Evolutionary conservation across 768 basidiomycete species (phyloP), one percentile per base, ranked within the genome.

Genomic region (Lentinula raphanica): DNA sequence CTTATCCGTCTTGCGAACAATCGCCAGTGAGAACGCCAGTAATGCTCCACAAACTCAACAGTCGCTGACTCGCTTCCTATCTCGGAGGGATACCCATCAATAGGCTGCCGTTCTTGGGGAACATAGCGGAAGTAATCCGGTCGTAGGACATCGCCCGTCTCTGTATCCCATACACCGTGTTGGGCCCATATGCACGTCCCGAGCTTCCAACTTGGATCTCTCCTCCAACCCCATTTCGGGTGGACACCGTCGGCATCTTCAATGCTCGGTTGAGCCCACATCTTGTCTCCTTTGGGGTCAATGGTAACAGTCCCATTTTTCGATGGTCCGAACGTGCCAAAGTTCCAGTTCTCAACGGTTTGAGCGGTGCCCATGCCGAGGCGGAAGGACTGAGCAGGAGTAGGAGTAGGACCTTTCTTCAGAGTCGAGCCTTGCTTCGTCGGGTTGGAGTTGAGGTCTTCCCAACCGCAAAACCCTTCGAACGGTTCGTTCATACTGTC

Each of bases 401-500:
- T 92, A 0, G 97, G 95, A 55, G 85, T 77, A 0, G 92, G 84
- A 0, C 96, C 97, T 69, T 94, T 96, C 67, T 90, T 92, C 35
- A 92, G 74, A 17, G 82, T 85, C 11, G 85, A 81, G 1, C 84
- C 84, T 66, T 94, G 92, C 32, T 79, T 72, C 15, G 72, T 73
- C 0, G 93, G 89, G 44, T 87, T 84, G 12, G 68, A 59, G 51
- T 77, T 79, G 28, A 99, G 75, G 68, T 96, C 85, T 0, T 78
- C 75, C 71, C 88, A 88, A 2, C 77, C 79, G 31, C 72, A 79
- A 39, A 92, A 77, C 0, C 97, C 97, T 63, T 95, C 91, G 36
- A 85, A 85, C 0, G 97, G 96, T 70, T 99, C 97, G 69, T 99
- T 98, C 71, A 98, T 74, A 64, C 86, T 88, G 68, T 99, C 97